These are phyloP conservation scores for Aspergillus spinulosporus DNA, from an alignment of 2,329 filamentous ascomycete species.

Conservation along the genomic window DNA sequence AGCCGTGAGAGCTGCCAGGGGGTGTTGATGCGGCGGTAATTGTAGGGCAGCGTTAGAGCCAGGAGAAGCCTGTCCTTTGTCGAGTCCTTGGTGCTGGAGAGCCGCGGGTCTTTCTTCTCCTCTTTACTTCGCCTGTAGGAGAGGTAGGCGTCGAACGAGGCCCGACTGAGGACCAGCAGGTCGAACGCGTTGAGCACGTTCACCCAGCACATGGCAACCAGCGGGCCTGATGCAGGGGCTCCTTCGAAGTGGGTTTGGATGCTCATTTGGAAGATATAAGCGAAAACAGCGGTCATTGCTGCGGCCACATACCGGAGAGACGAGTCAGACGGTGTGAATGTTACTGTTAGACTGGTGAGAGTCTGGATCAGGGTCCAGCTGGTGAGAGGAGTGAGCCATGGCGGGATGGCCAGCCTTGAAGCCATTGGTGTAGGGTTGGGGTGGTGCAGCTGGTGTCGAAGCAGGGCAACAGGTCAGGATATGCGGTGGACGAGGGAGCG, in stretches of 20 bases:
- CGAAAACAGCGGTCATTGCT: conserved; percentile 14
- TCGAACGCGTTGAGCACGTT: conserved; percentile 26
- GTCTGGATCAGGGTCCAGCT: conserved; percentile 21
- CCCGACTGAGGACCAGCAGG: conserved; percentile 21
- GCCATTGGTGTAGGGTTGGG: not conserved
- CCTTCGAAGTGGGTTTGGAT: conserved; percentile 5
- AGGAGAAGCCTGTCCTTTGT: conserved; percentile 7
- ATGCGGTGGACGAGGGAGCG: no score
- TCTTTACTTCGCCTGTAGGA: not conserved
- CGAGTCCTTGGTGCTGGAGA: no score
- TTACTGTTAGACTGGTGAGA: conserved; percentile 15
- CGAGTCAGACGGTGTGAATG: conserved; percentile 16
- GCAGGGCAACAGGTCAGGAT: not conserved
- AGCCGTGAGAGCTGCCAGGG: conserved; percentile 24
- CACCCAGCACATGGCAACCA: conserved; percentile 25
- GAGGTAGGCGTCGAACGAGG: conserved; percentile 16
- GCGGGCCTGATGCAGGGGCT: conserved; percentile 15
- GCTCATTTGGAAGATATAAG: conserved; percentile 14
- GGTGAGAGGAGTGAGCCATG: conserved; percentile 13
- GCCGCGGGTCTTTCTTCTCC: not conserved
- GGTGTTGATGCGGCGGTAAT: conserved; percentile 25
- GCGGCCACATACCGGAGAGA: conserved; percentile 7
- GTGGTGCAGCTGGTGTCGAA: not conserved
- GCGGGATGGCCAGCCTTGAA: not conserved
- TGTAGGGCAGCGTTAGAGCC: conserved; percentile 19